Conservation (phyloP, 2,329 filamentous ascomycete genomes). For the Penicillium paneum region DNA sequence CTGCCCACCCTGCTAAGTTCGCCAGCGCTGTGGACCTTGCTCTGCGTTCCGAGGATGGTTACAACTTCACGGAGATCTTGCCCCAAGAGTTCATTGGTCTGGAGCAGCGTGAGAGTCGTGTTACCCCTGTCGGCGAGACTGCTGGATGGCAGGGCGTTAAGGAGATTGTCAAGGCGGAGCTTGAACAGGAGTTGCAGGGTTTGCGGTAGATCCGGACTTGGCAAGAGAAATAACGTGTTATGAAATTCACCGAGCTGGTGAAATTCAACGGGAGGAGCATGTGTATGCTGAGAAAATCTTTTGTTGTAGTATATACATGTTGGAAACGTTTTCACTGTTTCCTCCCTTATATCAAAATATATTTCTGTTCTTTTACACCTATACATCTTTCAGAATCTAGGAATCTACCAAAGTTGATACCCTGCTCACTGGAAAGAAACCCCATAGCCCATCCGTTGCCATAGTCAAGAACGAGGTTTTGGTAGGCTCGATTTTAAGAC, state of each 20-base stretch:
- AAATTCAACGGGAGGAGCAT: background rate
- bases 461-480: too few relatives aligned
- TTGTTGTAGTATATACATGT: background rate
- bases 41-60: slow-evolving; percentile 66
- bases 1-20: slow-evolving; percentile 96
- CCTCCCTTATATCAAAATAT: background rate
- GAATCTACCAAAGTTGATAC: too few relatives aligned
- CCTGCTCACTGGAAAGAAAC: too few relatives aligned
- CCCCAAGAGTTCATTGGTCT: slow-evolving; percentile 79
- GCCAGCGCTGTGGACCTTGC: slow-evolving; percentile 78
- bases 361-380: background rate
- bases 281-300: background rate
- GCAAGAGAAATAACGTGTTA: background rate
- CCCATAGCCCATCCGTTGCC: too few relatives aligned
- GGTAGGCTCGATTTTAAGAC: too few relatives aligned
- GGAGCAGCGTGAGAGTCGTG: slow-evolving; percentile 52
- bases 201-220: background rate
- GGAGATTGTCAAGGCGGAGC: background rate
- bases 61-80: slow-evolving; percentile 74
- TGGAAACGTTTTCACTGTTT: background rate
- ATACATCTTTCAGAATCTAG: too few relatives aligned
- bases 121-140: background rate
- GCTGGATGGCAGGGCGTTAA: slow-evolving; percentile 1
- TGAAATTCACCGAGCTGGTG: background rate
- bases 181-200: background rate